Base-by-base conservation (phyloP, 108 stramenopile species). In the Skeletonema marinoi region DNA sequence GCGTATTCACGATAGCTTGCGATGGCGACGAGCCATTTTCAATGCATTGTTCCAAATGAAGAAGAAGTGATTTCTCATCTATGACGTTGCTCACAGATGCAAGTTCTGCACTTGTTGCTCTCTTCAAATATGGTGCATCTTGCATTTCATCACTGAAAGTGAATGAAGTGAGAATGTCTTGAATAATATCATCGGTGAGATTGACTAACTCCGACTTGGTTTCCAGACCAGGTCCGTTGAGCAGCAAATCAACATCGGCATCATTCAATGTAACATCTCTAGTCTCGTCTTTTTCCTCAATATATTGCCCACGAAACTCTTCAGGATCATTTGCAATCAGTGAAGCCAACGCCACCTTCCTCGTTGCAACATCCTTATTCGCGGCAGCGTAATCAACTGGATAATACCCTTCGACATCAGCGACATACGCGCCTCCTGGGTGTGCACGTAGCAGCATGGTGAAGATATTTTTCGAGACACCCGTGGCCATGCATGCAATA, bases 381-480 rank as follows among this genome's bases (percentile, higher is more conserved):
- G 16, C 31, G 0, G 70, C 33, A 0, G 70, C 70, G 31, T 56
- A 19, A 35, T 71, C 51, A 31, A 71, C 30, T 11, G 76, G 76
- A 32, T 66, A 77, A 36, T 31, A 46, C 36, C 76, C 76, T 9
- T 21, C 33, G 60, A 50, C 13, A 29, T 77, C 61, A 32, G 63
- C 48, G 0, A 39, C 76, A 41, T 77, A 77, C 16, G 76, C 76
- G 32, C 68, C 76, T 50, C 63, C 61, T 35, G 76, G 76, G 41
- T 77, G 35, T 16, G 61, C 63, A 60, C 76, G 69, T 30, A 77
- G 58, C 19, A 77, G 58, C 32, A 59, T 41, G 19, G 68, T 77
- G 68, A 77, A 77, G 0, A 62, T 42, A 3, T 60, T 32, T 32
- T 77, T 68, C 21, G 76, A 54, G 0, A 70, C 35, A 32, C 44